Evolutionary conservation across 2,329 filamentous ascomycete species (phyloP), one percentile per base, ranked within the genome.

Genomic region (Exserohilum rostratum): DNA sequence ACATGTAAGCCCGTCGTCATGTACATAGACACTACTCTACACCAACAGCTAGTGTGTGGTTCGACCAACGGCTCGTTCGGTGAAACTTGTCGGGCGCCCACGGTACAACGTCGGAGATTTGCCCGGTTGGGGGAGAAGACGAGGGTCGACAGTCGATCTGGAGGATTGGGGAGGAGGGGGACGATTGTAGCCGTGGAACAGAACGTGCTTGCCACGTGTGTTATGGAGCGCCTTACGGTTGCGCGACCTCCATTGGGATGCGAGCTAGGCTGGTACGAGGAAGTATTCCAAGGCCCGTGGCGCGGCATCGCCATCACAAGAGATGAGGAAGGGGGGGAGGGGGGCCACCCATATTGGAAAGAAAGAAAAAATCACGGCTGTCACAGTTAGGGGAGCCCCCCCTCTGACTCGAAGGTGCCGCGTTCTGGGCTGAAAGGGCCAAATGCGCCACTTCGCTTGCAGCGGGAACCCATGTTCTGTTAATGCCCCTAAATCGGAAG

Each of bases 51-150:
- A 35, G 30, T 11, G 31, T 6, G 20, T 35, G 20, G 31, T 35
- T 35, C 31, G 33, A 25, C 29, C 20, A 15, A 25, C 4, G 20
- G 20, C 18, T 12, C 17, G 3, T 27, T 33, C 30, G 43, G 43
- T 34, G 31, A 22, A 35, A 46, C 43, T 35, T 29, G 20, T n/a
- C 43, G 50, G 29, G 20, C 29, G 20, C 12, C 38, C 35, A 27
- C 51, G 51, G 51, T 54, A 20, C 37, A 44, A 54, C 33, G 20
- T 44, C 51, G 51, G 51, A 54, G 46, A 54, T 54, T 54, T 50
- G 35, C 22, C 18, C 25, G 22, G 27, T 29, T 49, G 31, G 27
- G 46, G 18, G n/a, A n/a, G n/a, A n/a, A n/a, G n/a, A n/a, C n/a
- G n/a, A n/a, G n/a, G n/a, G n/a, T n/a, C n/a, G n/a, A n/a, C n/a